phyloP scores from a whole-genome alignment of 352 stramenopile species.

The Pythium biforme region DNA sequence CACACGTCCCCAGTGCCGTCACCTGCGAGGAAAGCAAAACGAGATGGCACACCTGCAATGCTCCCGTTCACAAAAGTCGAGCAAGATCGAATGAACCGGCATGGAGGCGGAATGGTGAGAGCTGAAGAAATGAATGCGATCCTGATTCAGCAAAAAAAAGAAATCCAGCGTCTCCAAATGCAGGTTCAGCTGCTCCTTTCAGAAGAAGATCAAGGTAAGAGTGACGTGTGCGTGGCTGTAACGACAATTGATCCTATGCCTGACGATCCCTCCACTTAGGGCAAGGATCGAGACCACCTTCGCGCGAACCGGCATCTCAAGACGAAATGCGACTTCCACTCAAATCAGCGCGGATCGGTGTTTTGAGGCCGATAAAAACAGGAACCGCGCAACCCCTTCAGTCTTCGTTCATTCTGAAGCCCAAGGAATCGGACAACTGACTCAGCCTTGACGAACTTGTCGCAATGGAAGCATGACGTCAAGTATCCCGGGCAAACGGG shows the following conservation, averaged over 20 bases:
- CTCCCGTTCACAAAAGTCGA: constrained; percentile 58
- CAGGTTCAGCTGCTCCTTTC: constrained; percentile 66
- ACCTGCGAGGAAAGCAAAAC: constrained; percentile 15
- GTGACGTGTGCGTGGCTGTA: background rate
- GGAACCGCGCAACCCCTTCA: constrained; percentile 24
- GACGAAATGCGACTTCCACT: constrained; percentile 18
- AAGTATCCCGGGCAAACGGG: too few relatives aligned
- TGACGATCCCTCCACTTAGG: background rate
- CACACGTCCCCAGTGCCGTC: background rate
- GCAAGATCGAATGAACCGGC: constrained; percentile 34
- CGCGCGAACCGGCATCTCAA: constrained; percentile 2
- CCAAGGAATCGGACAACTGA: constrained; percentile 22
- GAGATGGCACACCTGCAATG: constrained; percentile 10
- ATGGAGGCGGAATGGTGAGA: constrained; percentile 21
- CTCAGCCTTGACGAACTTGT: too few relatives aligned
- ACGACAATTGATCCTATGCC: background rate
- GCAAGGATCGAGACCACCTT: constrained; percentile 6
- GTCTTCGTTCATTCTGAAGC: constrained; percentile 49
- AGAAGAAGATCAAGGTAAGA: constrained; percentile 23
- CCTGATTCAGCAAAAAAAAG: constrained; percentile 57
- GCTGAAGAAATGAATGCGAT: constrained; percentile 44
- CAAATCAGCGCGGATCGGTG: constrained; percentile 15
- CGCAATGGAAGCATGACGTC: too few relatives aligned
- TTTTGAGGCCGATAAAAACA: constrained; percentile 14
- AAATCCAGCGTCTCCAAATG: constrained; percentile 67